Evolutionary conservation across 495 filamentous ascomycete species (phyloP).

Genomic region (Penicillium simplicissimum): DNA sequence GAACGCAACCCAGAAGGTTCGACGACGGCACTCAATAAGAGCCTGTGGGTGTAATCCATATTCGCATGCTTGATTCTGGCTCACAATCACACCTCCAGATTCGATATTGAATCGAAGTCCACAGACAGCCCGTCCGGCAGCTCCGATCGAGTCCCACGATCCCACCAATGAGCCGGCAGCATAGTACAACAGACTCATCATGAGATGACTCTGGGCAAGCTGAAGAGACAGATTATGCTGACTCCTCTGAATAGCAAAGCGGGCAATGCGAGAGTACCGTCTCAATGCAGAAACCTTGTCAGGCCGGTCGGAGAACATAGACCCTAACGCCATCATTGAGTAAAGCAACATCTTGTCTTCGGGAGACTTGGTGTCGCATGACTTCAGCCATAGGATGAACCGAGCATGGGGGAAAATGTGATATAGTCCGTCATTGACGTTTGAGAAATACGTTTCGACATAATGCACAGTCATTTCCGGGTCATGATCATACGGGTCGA

Average conservation of each 20-base stretch:
- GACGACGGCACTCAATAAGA: slow-evolving; percentile 62
- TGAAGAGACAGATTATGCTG: slow-evolving; percentile 55
- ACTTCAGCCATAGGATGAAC: slow-evolving; percentile 55
- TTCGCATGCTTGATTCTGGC: slow-evolving; percentile 46
- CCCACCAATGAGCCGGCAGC: slow-evolving; percentile 53
- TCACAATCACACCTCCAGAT: slow-evolving; percentile 50
- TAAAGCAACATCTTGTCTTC: slow-evolving; percentile 73
- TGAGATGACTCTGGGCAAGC: slow-evolving; percentile 60
- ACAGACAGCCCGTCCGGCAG: slow-evolving; percentile 57
- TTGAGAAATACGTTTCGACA: slow-evolving; percentile 56
- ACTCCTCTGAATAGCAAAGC: slow-evolving; percentile 55
- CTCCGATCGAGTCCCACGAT: slow-evolving; percentile 61
- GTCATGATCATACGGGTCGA: slow-evolving; percentile 61
- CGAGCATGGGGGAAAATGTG: slow-evolving; percentile 57
- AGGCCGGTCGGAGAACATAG: slow-evolving; percentile 58
- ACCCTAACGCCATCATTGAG: slow-evolving; percentile 59
- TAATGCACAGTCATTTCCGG: slow-evolving; percentile 50
- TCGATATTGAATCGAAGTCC: slow-evolving; percentile 63
- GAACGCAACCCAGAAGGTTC: slow-evolving; percentile 69
- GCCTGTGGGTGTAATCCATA: slow-evolving; percentile 59
- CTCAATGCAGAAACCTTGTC: slow-evolving; percentile 46
- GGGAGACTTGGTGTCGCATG: slow-evolving; percentile 53
- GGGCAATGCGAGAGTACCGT: slow-evolving; percentile 57
- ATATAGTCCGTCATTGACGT: slow-evolving; percentile 54
- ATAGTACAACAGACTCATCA: slow-evolving; percentile 66